Base-by-base conservation (phyloP, 2,329 filamentous ascomycete species). In the Paraphoma sp. region DNA sequence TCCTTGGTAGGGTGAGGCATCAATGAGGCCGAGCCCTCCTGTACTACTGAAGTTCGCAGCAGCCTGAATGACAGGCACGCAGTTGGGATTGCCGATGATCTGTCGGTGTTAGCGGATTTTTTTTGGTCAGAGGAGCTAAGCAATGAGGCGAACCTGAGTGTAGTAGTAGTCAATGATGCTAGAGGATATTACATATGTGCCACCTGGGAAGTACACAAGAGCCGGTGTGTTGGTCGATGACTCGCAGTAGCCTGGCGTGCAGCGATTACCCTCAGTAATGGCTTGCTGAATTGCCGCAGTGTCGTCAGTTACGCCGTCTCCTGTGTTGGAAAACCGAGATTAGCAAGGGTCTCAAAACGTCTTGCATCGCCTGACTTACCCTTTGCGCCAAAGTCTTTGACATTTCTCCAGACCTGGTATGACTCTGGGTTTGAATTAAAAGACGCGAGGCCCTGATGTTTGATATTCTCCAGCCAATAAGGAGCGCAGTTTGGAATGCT, bases 121-220 rank as follows among this genome's bases (percentile, higher is more conserved):
- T 16, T 42, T 16, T 16, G n/a, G n/a, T 31, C 3, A 30, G 23
- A 7, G 43, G 6, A 3, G 9, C 17, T 3, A 10, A 50, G 42
- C 42, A 29, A 40, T 23, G 6, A 8, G 14, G 11, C 57, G 48
- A 52, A 72, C 70, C 51, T 88, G 83, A 6, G 87, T 89, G 57
- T 84, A 84, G 72, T 88, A 89, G 64, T 86, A 87, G 64, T 86
- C 81, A 51, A 87, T 81, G 58, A 90, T 86, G 2, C 84, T 79
- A 0, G 77, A 75, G 42, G 81, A 86, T 54, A 87, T 79, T 1
- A 85, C 48, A 60, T 90, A 90, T 0, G 81, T 87, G 43, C 86
- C 86, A 16, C 80, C 78, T 3, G 82, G 84, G 63, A 86, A 85
- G 68, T 86, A 86, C n/a, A 87, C 80, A 18, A 85, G 72, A 2